Percentiles rank a stretch among this genome's conserved stretches.
These are phyloP conservation scores for Lyophyllum semitale DNA, from an alignment of 768 basidiomycete species.

Conservation along the genomic window DNA sequence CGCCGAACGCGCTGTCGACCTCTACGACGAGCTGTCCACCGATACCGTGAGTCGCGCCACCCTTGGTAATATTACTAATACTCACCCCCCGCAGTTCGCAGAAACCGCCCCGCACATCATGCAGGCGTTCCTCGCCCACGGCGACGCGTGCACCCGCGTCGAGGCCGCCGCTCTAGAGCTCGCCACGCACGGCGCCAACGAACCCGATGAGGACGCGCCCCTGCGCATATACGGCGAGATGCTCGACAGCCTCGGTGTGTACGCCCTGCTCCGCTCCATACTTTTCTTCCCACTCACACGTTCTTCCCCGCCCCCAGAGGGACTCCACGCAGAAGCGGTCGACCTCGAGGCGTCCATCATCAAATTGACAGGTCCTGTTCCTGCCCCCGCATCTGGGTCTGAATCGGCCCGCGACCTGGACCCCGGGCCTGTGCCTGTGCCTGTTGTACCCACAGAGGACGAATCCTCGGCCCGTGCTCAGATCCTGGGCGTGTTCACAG, in stretches of 20 bases:
- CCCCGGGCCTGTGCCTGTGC: neutral
- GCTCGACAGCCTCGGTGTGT: constrained; percentile 43
- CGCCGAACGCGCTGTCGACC: constrained; percentile 42
- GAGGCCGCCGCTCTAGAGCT: constrained; percentile 47
- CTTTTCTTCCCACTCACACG: constrained; percentile 3
- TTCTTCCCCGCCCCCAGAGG: constrained; percentile 10
- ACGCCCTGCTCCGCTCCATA: neutral
- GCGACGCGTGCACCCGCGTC: constrained; percentile 40
- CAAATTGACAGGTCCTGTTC: constrained; percentile 11
- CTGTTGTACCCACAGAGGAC: too few species aligned
- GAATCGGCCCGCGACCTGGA: neutral
- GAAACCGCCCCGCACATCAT: constrained; percentile 49
- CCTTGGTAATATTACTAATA: neutral
- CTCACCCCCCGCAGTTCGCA: constrained; percentile 33
- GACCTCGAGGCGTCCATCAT: constrained; percentile 28
- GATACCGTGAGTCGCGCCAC: constrained; percentile 30
- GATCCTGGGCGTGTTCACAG: constrained; percentile 42
- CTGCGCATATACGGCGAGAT: constrained; percentile 42
- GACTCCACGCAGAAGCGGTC: constrained; percentile 22
- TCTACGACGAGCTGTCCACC: constrained; percentile 46
- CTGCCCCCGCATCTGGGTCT: neutral
- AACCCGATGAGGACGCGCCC: constrained; percentile 39
- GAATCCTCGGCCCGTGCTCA: constrained; percentile 36
- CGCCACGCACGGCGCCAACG: constrained; percentile 28
- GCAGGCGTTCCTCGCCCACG: constrained; percentile 48